These are phyloP conservation scores for Globisporangium ultimum DNA, from an alignment of 352 stramenopile genomes.

Conservation along the genomic window DNA sequence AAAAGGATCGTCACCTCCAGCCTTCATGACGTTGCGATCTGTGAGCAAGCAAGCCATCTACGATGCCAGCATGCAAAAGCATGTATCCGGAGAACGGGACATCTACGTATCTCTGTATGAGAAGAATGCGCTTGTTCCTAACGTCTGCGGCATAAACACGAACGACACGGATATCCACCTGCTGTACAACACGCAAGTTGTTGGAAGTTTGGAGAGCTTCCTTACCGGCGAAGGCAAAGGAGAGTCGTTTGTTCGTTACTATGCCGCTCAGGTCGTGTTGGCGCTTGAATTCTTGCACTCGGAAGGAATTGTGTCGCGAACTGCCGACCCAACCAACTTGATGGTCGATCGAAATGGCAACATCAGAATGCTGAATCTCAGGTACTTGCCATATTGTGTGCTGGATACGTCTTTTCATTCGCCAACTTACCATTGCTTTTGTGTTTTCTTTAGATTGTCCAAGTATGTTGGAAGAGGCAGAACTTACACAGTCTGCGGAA, in stretches of 20 bases:
- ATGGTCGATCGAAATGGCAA: conserved; percentile 81
- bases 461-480: conserved; percentile 84
- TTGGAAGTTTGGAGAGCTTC: conserved; percentile 80
- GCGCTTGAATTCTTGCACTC: conserved; percentile 79
- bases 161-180: conserved; percentile 85
- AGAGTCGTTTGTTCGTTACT: conserved; percentile 83
- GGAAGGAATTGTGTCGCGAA: conserved; percentile 79
- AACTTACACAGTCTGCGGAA: conserved; percentile 86
- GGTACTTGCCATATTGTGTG: conserved; percentile 27
- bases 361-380: conserved; percentile 80
- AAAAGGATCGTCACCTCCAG: conserved; percentile 45
- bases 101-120: conserved; percentile 82
- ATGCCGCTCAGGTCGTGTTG: conserved; percentile 81
- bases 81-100: conserved; percentile 75
- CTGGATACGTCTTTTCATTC: background rate
- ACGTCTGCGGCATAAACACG: conserved; percentile 63
- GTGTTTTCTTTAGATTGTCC: conserved; percentile 40
- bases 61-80: conserved; percentile 79
- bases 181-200: conserved; percentile 77
- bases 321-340: conserved; percentile 75
- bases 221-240: conserved; percentile 59
- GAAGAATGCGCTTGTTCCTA: conserved; percentile 68
- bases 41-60: conserved; percentile 82
- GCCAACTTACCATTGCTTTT: background rate
- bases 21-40: conserved; percentile 70